A percentile compares a stretch with the other conserved stretches of the same genome.
phyloP scores from a whole-genome alignment of 345 rosid species.

The Eucalyptus regnans region DNA sequence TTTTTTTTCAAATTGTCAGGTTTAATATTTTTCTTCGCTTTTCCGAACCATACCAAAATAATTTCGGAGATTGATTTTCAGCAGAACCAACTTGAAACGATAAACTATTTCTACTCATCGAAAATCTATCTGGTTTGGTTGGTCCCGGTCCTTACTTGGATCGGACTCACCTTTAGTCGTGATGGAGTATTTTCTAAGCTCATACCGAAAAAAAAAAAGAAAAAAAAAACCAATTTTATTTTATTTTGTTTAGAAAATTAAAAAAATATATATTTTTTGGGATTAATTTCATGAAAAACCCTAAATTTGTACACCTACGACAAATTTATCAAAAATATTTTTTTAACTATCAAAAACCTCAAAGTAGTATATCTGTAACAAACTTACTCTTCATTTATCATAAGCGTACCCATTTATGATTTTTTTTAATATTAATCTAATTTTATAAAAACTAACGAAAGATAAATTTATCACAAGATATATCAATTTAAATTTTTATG shows the following conservation, averaged over 20 bases:
- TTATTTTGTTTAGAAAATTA: neutral
- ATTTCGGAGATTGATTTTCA: neutral
- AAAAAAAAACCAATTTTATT: neutral
- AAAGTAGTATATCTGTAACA: rapidly evolving
- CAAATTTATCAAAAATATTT: too few relatives aligned
- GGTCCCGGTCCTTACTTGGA: neutral
- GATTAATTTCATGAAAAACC: too few relatives aligned
- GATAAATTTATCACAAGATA: too few relatives aligned
- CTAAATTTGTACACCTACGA: rapidly evolving
- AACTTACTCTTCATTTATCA: too few relatives aligned
- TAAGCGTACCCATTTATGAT: too few relatives aligned
- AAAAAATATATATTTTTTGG: too few relatives aligned
- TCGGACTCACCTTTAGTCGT: too few relatives aligned
- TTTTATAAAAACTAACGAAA: rapidly evolving
- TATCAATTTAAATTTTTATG: too few relatives aligned
- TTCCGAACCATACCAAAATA: neutral
- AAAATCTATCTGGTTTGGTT: neutral
- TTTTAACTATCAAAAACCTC: too few relatives aligned
- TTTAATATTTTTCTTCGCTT: neutral
- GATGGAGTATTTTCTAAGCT: neutral
- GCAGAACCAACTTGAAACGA: neutral
- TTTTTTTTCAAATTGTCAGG: neutral
- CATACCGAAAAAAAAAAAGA: neutral
- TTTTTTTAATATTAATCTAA: too few relatives aligned
- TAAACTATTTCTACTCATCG: neutral